Conservation (phyloP, 139 green algal genomes). For the Mychonastes homosphaera region DNA sequence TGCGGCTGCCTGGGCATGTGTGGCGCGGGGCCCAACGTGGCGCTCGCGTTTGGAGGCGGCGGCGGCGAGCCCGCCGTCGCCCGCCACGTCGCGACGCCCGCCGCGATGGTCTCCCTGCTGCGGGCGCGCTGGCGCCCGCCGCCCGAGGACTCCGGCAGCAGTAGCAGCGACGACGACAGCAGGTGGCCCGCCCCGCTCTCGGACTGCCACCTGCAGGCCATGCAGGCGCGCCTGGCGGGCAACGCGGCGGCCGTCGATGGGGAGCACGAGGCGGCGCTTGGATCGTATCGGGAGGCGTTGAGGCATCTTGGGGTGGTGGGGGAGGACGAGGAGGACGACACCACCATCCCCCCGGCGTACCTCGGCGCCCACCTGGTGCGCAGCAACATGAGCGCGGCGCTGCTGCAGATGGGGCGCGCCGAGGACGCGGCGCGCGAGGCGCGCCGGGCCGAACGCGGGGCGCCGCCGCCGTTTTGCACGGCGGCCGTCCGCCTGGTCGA, state of each 20-base stretch:
- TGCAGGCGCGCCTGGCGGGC: constrained; percentile 43
- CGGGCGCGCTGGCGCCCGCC: neutral
- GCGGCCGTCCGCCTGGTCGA: constrained; percentile 43
- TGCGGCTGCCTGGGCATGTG: constrained; percentile 32
- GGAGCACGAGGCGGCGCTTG: constrained; percentile 15
- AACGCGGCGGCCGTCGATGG: constrained; percentile 28
- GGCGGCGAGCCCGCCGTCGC: too few relatives aligned
- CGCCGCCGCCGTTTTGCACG: constrained; percentile 38
- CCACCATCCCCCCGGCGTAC: neutral
- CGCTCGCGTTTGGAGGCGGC: too few relatives aligned
- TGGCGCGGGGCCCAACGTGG: too few relatives aligned
- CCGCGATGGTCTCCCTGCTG: neutral
- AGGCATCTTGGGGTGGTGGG: neutral
- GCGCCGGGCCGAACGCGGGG: constrained; percentile 21
- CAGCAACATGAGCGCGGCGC: constrained; percentile 37
- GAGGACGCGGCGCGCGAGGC: constrained; percentile 37
- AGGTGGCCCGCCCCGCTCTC: neutral
- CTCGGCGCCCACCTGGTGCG: constrained; percentile 35
- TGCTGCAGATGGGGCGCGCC: constrained; percentile 32
- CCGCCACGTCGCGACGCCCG: neutral
- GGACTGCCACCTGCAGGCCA: neutral
- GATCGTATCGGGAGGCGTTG: constrained; percentile 24
- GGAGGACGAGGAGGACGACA: neutral
- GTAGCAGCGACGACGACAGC: neutral
- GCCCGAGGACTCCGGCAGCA: neutral